A percentile compares a stretch with the other conserved stretches of the same genome.
Evolutionary conservation across 2,329 filamentous ascomycete genomes (phyloP).

Genomic region (Neophaeococcomyces mojaviensis): DNA sequence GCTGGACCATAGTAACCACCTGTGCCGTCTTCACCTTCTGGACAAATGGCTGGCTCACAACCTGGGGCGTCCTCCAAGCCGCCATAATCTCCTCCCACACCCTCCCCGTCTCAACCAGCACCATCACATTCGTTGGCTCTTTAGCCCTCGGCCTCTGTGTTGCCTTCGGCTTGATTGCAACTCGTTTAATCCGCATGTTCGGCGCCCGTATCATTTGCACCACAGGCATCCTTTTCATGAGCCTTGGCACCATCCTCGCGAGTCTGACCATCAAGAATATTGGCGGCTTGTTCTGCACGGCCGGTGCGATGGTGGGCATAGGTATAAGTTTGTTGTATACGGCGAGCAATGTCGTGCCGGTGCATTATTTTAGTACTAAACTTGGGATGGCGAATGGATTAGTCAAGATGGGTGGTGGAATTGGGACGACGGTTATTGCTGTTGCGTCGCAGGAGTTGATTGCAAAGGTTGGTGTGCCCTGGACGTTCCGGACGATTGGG

Average conservation of each 20-base stretch:
- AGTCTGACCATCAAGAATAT: conserved; percentile 42
- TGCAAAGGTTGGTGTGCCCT: conserved; percentile 38
- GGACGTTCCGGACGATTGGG: conserved; percentile 48
- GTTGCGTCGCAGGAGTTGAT: conserved; percentile 45
- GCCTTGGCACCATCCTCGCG: conserved; percentile 39
- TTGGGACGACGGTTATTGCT: conserved; percentile 49
- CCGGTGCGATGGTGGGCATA: conserved; percentile 42
- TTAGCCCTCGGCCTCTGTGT: conserved; percentile 45
- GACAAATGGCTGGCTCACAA: conserved; percentile 50
- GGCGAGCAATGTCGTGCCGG: conserved; percentile 42
- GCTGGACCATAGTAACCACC: conserved; percentile 47
- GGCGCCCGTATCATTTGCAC: conserved; percentile 43
- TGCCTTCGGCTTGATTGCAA: conserved; percentile 46
- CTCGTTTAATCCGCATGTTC: conserved; percentile 43
- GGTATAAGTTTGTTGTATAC: conserved; percentile 38
- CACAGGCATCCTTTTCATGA: conserved; percentile 45
- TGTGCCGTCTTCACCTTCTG: conserved; percentile 49
- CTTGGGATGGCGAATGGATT: conserved; percentile 51
- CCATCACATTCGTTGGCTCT: conserved; percentile 53
- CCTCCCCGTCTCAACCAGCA: conserved; percentile 39
- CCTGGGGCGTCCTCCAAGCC: conserved; percentile 55
- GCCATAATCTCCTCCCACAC: conserved; percentile 43
- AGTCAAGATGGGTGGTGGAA: conserved; percentile 47
- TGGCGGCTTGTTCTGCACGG: conserved; percentile 41
- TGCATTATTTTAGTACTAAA: conserved; percentile 49